Conservation (phyloP, 2,329 filamentous ascomycete species). For the Sporothrix pseudoabietina region DNA sequence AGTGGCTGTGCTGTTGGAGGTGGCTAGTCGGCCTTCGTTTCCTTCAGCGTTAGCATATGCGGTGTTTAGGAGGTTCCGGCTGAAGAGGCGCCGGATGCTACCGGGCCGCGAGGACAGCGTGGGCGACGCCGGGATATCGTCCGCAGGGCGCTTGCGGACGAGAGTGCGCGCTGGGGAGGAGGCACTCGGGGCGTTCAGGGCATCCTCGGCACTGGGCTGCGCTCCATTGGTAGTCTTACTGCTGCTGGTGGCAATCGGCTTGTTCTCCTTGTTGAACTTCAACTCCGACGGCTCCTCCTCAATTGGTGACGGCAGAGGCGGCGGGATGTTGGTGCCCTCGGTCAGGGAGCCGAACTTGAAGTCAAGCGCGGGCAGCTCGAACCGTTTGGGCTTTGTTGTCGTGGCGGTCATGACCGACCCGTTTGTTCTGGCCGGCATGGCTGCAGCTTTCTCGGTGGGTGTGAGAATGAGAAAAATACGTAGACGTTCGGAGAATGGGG, state of each 20-base stretch:
- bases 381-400: conserved; percentile 41
- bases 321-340: conserved; percentile 63
- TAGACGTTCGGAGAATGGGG: not conserved
- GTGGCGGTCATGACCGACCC: conserved; percentile 31
- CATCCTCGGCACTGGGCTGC: conserved; percentile 35
- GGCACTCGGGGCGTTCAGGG: not conserved
- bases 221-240: conserved; percentile 48
- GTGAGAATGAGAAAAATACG: not conserved
- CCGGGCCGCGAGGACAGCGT: conserved; percentile 55
- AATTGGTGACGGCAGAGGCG: conserved; percentile 58
- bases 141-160: conserved; percentile 50
- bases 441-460: not conserved
- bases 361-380: conserved; percentile 61
- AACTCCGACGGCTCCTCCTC: conserved; percentile 48
- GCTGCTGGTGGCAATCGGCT: conserved; percentile 35
- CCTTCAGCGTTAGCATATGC: conserved; percentile 53
- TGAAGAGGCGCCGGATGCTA: conserved; percentile 61
- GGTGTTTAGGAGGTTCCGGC: conserved; percentile 57
- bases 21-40: conserved; percentile 42
- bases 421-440: conserved; percentile 38
- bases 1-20: not conserved
- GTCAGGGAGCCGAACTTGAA: conserved; percentile 62
- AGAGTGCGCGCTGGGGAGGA: conserved; percentile 38
- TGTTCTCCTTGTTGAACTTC: conserved; percentile 28
- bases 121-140: conserved; percentile 57